Percentiles rank a stretch among this genome's conserved stretches.
These are phyloP conservation scores for Friedmanniomyces endolithicus DNA, from an alignment of 495 filamentous ascomycete genomes.

Conservation along the genomic window DNA sequence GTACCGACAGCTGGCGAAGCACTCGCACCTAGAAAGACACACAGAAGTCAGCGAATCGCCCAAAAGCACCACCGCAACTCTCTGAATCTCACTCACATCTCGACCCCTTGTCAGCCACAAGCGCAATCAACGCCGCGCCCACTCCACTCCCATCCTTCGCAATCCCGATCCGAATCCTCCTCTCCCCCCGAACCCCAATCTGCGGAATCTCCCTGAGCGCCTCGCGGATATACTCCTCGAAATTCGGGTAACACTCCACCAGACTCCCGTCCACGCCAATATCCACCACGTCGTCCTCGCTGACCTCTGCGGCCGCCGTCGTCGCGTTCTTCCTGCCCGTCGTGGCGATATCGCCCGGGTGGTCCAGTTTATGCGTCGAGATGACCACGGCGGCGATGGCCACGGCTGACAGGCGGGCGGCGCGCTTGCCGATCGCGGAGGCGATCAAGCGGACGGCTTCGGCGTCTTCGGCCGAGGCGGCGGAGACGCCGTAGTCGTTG, in stretches of 20 bases:
- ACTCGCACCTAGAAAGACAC: not conserved
- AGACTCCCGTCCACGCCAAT: slow-evolving; percentile 83
- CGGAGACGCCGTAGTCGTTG: slow-evolving; percentile 56
- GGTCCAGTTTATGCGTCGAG: slow-evolving; percentile 52
- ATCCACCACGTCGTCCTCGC: slow-evolving; percentile 55
- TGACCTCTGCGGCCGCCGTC: slow-evolving; percentile 7
- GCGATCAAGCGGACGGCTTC: slow-evolving; percentile 68
- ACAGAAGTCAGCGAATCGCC: not conserved
- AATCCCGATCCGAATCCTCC: slow-evolving; percentile 76
- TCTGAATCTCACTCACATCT: slow-evolving; percentile 16
- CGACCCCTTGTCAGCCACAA: slow-evolving; percentile 41
- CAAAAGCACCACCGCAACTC: too few relatives aligned
- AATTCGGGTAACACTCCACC: slow-evolving; percentile 85
- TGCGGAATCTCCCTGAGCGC: slow-evolving; percentile 56
- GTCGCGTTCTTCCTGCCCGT: slow-evolving; percentile 1
- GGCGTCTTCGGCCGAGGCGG: slow-evolving; percentile 62
- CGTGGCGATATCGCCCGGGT: slow-evolving; percentile 13
- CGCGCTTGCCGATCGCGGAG: slow-evolving; percentile 72
- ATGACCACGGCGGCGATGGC: slow-evolving; percentile 74
- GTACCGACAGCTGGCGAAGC: not conserved
- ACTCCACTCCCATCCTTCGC: slow-evolving; percentile 90
- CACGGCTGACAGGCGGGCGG: slow-evolving; percentile 77
- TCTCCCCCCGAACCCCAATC: slow-evolving; percentile 60
- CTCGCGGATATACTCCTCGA: slow-evolving; percentile 66
- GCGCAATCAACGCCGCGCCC: slow-evolving; percentile 79